A percentile compares a stretch with the other conserved stretches of the same genome.
phyloP scores from a whole-genome alignment of 2,329 filamentous ascomycete genomes.

The Zelopaecilomyces penicillatus region DNA sequence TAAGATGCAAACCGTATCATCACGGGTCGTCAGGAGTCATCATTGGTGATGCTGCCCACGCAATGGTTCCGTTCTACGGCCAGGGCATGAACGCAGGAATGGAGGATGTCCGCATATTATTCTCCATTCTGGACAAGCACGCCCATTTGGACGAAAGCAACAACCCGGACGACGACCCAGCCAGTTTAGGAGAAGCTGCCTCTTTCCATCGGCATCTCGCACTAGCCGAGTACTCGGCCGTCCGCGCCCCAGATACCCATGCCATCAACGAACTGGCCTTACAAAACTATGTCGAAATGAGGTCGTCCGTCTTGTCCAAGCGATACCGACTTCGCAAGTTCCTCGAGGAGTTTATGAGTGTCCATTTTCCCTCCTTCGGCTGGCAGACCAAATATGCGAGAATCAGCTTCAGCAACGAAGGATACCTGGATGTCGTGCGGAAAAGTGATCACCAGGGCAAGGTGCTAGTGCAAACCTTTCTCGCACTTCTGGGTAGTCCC shows the following conservation, averaged over 20 bases:
- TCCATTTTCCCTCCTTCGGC: conserved; percentile 66
- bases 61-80: conserved; percentile 97
- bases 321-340: conserved; percentile 75
- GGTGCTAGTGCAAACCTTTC: conserved; percentile 42
- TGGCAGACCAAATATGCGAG: conserved; percentile 91
- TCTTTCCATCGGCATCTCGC: conserved; percentile 51
- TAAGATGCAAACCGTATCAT: conserved; percentile 89
- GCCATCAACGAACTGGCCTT: conserved; percentile 89
- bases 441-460: conserved; percentile 62
- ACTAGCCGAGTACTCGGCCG: conserved; percentile 64
- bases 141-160: conserved; percentile 37
- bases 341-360: conserved; percentile 74
- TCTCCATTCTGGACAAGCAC: conserved; percentile 68
- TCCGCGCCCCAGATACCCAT: conserved; percentile 70
- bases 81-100: conserved; percentile 97
- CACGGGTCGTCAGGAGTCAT: conserved; percentile 70
- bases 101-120: conserved; percentile 86
- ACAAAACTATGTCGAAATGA: conserved; percentile 92
- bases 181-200: conserved; percentile 34
- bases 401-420: conserved; percentile 87
- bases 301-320: conserved; percentile 69
- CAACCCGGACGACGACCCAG: conserved; percentile 25
- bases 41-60: conserved; percentile 88
- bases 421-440: conserved; percentile 74
- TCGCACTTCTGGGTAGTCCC: conserved; percentile 26